Conservation (phyloP, 1,139 yeast genomes). For the Protomyces gravidus region DNA sequence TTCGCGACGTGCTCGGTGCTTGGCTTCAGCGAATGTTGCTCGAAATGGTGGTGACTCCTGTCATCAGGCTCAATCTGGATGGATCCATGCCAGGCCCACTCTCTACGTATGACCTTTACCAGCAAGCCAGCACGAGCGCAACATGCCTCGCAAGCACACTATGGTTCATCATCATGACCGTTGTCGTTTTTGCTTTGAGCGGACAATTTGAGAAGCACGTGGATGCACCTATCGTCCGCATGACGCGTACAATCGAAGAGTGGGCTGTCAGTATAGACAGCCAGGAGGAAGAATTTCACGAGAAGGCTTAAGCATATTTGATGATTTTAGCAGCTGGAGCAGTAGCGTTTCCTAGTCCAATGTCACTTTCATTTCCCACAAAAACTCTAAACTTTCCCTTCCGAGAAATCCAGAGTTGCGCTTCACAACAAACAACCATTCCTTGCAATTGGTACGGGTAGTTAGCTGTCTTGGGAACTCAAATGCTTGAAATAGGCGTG, state of each 20-base stretch:
- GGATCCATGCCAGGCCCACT: background rate
- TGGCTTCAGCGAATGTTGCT: background rate
- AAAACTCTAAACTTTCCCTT: too few relatives aligned
- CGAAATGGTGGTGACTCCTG: background rate
- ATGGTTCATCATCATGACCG: background rate
- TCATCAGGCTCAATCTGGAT: too few relatives aligned
- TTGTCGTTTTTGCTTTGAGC: background rate
- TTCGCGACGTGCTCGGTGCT: slow-evolving; percentile 10
- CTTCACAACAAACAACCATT: too few relatives aligned
- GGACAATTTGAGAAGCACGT: background rate
- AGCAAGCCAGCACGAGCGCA: background rate
- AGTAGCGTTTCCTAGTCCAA: background rate
- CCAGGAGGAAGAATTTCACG: background rate
- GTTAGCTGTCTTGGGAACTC: too few relatives aligned
- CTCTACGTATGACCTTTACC: background rate
- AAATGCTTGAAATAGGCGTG: slow-evolving; percentile 19
- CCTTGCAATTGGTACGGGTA: too few relatives aligned
- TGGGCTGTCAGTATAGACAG: background rate
- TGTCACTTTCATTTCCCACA: too few relatives aligned
- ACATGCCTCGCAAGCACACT: background rate
- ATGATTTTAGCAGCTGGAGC: background rate
- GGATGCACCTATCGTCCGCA: background rate
- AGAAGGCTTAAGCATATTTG: background rate
- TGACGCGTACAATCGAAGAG: background rate
- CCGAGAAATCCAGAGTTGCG: too few relatives aligned